Percentiles rank a stretch among this genome's conserved stretches.
Conservation (phyloP, 2,329 filamentous ascomycete genomes). For the Aspergillus ruber region DNA sequence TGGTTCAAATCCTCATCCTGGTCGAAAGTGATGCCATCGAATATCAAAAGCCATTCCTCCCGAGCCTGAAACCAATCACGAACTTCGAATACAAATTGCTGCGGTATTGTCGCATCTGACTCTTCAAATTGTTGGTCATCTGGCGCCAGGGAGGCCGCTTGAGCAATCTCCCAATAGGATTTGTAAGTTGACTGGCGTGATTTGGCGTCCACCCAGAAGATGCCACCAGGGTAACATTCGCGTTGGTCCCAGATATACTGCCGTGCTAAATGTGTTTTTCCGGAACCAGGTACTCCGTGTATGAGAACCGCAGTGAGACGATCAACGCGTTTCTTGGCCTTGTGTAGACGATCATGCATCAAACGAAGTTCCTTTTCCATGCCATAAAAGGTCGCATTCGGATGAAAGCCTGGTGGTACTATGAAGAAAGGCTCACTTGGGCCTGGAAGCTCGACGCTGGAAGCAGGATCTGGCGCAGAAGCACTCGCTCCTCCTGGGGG, state of each 20-base stretch:
- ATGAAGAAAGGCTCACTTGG: constrained; percentile 33
- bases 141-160: constrained; percentile 45
- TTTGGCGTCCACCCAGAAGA: constrained; percentile 65
- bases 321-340: constrained; percentile 50
- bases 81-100: constrained; percentile 51
- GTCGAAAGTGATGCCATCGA: constrained; percentile 61
- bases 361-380: constrained; percentile 53
- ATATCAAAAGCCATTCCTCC: constrained; percentile 60
- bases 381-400: constrained; percentile 58
- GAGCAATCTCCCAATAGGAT: constrained; percentile 61
- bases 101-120: constrained; percentile 33
- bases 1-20: constrained; percentile 45
- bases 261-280: constrained; percentile 63
- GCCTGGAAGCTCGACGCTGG: constrained; percentile 18
- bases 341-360: constrained; percentile 55
- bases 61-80: constrained; percentile 56
- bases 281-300: constrained; percentile 58
- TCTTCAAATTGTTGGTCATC: constrained; percentile 37
- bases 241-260: constrained; percentile 60
- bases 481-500: constrained; percentile 18
- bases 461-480: constrained; percentile 17
- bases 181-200: constrained; percentile 53
- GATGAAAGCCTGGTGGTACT: constrained; percentile 53
- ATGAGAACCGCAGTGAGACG: constrained; percentile 60
- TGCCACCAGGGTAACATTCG: constrained; percentile 55